Evolutionary conservation across 192 early-diverging fungal genomes (phyloP), one percentile per base, ranked within the genome.

Genomic region (Mortierella claussenii): DNA sequence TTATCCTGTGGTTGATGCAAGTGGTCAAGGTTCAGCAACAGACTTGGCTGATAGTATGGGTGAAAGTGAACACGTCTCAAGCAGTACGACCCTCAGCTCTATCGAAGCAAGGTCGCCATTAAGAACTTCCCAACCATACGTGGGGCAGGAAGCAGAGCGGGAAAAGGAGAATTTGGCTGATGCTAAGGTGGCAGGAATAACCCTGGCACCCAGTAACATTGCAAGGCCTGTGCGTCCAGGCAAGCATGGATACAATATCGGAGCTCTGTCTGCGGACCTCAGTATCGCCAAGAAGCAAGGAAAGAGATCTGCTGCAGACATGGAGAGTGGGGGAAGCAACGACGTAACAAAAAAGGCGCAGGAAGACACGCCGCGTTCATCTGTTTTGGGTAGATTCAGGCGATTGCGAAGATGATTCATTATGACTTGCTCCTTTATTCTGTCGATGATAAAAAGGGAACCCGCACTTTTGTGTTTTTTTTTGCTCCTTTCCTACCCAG

Each of bases 271-370:
- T n/a, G n/a, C 52, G 46, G 58, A 49, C n/a, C n/a, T 60, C 34
- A 46, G 58, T n/a, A 2, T 44, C 23, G 1, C 24, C 17, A 57
- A n/a, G n/a, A 57, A 57, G 40, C 17, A 24, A 11, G 31, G 9
- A 13, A 76, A 76, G 37, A 49, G 73, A 46, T 43, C 73, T 33
- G 63, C 57, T 24, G 42, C 64, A 9, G 64, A 61, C 13, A 32
- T 76, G 64, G 71, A 73, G 11, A 23, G 8, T 23, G 34, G 33
- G n/a, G 2, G 9, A 28, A 17, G 47, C 21, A 49, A 49, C 47
- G n/a, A 51, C n/a, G n/a, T n/a, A n/a, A n/a, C n/a, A n/a, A n/a
- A n/a, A n/a, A n/a, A n/a, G n/a, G n/a, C n/a, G n/a, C n/a, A n/a
- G n/a, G n/a, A n/a, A n/a, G n/a, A n/a, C n/a, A n/a, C n/a, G n/a